phyloP scores from a whole-genome alignment of 2,329 filamentous ascomycete genomes.

The Cylindrodendrum hubeiense region DNA sequence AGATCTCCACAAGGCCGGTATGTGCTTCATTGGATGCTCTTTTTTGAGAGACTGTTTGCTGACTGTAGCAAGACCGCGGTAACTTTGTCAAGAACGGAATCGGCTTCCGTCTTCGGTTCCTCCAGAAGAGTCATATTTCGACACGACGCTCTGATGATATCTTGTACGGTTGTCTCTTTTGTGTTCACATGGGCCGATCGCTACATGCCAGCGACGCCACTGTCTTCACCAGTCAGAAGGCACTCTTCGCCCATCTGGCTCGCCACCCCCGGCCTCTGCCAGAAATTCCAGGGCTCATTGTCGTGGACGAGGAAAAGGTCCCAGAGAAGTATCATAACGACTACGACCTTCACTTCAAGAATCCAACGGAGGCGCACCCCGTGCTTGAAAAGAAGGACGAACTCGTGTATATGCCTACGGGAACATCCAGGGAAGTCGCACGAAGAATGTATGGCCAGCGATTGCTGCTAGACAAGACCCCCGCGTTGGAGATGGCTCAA shows the following conservation, averaged over 20 bases:
- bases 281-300: conserved; percentile 59
- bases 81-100: conserved; percentile 61
- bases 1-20: conserved; percentile 63
- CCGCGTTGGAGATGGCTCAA: conserved; percentile 59
- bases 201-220: conserved; percentile 67
- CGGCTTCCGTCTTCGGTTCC: conserved; percentile 65
- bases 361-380: conserved; percentile 55
- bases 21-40: conserved; percentile 29
- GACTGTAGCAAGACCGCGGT: conserved; percentile 53
- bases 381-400: conserved; percentile 56
- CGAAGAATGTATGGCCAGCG: conserved; percentile 61
- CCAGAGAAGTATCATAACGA: conserved; percentile 59
- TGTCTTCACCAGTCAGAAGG: conserved; percentile 66
- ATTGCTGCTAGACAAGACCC: conserved; percentile 58
- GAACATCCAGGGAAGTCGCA: conserved; percentile 60
- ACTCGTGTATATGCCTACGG: conserved; percentile 58
- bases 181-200: conserved; percentile 62
- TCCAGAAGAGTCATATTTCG: conserved; percentile 67
- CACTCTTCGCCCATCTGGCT: conserved; percentile 65
- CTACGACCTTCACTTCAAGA: conserved; percentile 65
- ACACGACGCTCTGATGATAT: conserved; percentile 64
- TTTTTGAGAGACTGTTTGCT: conserved; percentile 16
- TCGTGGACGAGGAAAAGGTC: conserved; percentile 59
- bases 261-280: conserved; percentile 67
- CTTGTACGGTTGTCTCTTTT: conserved; percentile 68